These are phyloP conservation scores for Litchi chinensis DNA, from an alignment of 345 rosid species.

Conservation along the genomic window DNA sequence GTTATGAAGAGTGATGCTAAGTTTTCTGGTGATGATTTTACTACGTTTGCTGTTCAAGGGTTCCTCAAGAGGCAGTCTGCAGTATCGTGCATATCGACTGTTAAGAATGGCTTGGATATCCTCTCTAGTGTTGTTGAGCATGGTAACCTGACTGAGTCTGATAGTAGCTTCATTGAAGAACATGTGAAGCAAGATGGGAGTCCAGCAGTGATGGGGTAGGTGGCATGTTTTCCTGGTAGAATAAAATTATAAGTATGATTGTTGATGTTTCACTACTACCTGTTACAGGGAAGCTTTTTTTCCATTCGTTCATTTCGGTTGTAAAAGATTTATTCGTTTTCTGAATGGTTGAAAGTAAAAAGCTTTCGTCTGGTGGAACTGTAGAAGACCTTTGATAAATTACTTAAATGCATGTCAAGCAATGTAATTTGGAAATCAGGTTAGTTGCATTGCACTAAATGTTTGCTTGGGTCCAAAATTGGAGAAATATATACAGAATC, in stretches of 20 bases:
- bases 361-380: neutral
- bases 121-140: conserved; percentile 39
- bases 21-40: conserved; percentile 32
- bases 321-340: neutral
- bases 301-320: neutral
- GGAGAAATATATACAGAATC: neutral
- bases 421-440: neutral
- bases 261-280: neutral
- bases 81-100: conserved; percentile 47
- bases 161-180: conserved; percentile 31
- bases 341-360: neutral
- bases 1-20: conserved; percentile 10
- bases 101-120: conserved; percentile 47
- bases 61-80: conserved; percentile 56
- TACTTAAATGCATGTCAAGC: neutral
- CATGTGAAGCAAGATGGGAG: conserved; percentile 20
- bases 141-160: conserved; percentile 20
- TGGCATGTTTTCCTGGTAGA: conserved; percentile 12
- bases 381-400: neutral
- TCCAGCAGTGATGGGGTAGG: conserved; percentile 35
- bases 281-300: neutral
- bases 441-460: neutral
- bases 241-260: neutral
- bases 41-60: conserved; percentile 36
- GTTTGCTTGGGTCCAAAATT: neutral